phyloP scores from a whole-genome alignment of 23 red algal genomes.

The Agarophyton chilense region DNA sequence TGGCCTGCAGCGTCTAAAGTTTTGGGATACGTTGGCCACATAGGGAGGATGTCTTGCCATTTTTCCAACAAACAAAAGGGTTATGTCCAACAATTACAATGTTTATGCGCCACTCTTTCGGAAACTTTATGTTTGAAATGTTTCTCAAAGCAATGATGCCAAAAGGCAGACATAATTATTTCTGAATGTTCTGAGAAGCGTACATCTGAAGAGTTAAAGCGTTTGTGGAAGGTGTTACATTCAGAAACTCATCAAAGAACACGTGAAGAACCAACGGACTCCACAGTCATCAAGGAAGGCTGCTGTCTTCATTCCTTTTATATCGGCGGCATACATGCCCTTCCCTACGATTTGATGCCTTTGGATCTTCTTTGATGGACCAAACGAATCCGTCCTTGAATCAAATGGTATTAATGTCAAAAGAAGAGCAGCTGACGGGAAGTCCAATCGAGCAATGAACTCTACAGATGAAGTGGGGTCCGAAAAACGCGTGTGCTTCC shows the following conservation, averaged over 20 bases:
- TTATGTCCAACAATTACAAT: neutral
- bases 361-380: neutral
- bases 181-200: neutral
- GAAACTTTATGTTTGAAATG: neutral
- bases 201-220: neutral
- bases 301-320: neutral
- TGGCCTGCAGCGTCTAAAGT: conserved; percentile 26
- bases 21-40: neutral
- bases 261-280: neutral
- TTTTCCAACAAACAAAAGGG: neutral
- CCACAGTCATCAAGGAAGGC: neutral
- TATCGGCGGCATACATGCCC: neutral
- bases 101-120: neutral
- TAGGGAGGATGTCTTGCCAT: neutral
- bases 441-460: too few species aligned
- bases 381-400: neutral
- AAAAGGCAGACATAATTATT: neutral
- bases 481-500: too few species aligned
- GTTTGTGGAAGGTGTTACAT: neutral
- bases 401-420: too few species aligned
- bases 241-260: neutral
- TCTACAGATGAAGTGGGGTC: too few species aligned
- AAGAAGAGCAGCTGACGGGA: too few species aligned
- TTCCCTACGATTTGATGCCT: neutral
- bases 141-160: neutral